A percentile compares a stretch with the other conserved stretches of the same genome.
Evolutionary conservation across 2,329 filamentous ascomycete genomes (phyloP).

Genomic region (Cladosporium sp.): DNA sequence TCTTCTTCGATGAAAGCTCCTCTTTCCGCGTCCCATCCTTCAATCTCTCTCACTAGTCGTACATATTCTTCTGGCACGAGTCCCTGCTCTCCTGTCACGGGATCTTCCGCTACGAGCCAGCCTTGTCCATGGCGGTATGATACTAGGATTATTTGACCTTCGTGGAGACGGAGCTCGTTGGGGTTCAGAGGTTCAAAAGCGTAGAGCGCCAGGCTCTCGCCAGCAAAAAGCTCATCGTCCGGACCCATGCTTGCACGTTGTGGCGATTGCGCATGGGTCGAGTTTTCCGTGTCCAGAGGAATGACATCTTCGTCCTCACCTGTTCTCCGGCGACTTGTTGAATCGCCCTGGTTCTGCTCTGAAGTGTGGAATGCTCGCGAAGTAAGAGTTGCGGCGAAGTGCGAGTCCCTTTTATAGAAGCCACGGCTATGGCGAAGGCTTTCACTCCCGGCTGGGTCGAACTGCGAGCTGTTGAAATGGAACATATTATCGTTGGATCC

Average conservation of each 20-base stretch:
- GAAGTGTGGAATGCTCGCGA: slow-evolving; percentile 21
- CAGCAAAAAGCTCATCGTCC: slow-evolving; percentile 87
- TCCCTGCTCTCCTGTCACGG: slow-evolving; percentile 87
- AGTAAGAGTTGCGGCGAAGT: slow-evolving; percentile 42
- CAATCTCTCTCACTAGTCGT: slow-evolving; percentile 83
- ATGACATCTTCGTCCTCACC: slow-evolving; percentile 17
- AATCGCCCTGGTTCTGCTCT: not conserved
- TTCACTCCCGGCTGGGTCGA: slow-evolving; percentile 29
- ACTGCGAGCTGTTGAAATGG: slow-evolving; percentile 16
- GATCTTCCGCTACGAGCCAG: slow-evolving; percentile 95
- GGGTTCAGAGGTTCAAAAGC: slow-evolving; percentile 95
- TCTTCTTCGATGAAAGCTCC: slow-evolving; percentile 61
- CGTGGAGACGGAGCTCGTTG: slow-evolving; percentile 86
- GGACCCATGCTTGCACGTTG: slow-evolving; percentile 44
- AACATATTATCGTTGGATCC: slow-evolving; percentile 12
- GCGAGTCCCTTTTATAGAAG: slow-evolving; percentile 43
- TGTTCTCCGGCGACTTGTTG: not conserved
- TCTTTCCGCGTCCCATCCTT: slow-evolving; percentile 76
- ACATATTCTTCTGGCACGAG: slow-evolving; percentile 97
- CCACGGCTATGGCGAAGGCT: slow-evolving; percentile 28
- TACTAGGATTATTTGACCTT: slow-evolving; percentile 95
- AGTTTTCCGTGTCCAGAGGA: slow-evolving; percentile 27
- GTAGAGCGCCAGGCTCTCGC: slow-evolving; percentile 90
- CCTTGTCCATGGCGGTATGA: slow-evolving; percentile 95
- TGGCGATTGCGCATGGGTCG: slow-evolving; percentile 18